phyloP scores from a whole-genome alignment of 2,329 filamentous ascomycete genomes.

The Elsinoe fawcettii region DNA sequence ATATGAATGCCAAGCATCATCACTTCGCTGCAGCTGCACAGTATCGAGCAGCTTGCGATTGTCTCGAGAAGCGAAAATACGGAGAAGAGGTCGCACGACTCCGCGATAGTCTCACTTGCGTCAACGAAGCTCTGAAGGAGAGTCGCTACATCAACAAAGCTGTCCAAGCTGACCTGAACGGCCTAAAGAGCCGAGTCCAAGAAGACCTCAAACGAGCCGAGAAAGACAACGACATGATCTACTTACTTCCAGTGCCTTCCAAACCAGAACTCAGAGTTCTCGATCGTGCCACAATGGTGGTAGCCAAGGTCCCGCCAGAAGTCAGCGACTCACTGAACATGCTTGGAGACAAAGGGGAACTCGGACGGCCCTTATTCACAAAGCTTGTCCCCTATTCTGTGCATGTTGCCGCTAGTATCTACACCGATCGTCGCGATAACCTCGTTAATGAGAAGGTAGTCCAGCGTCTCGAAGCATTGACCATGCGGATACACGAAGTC shows the following conservation, averaged over 20 bases:
- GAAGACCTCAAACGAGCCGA: slow-evolving; percentile 89
- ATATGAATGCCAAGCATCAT: slow-evolving; percentile 93
- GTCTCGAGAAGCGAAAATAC: slow-evolving; percentile 86
- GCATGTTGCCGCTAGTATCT: slow-evolving; percentile 89
- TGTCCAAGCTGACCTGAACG: slow-evolving; percentile 74
- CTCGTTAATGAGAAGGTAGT: slow-evolving; percentile 83
- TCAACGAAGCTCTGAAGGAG: slow-evolving; percentile 80
- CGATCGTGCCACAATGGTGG: slow-evolving; percentile 83
- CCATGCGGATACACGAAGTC: slow-evolving; percentile 67
- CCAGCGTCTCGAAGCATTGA: slow-evolving; percentile 73
- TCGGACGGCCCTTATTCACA: slow-evolving; percentile 78
- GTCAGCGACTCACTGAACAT: slow-evolving; percentile 71
- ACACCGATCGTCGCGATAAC: slow-evolving; percentile 84
- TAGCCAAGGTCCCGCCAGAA: slow-evolving; percentile 69
- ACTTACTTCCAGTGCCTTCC: slow-evolving; percentile 73
- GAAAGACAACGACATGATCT: slow-evolving; percentile 95
- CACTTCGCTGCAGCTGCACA: slow-evolving; percentile 95
- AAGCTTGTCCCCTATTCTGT: slow-evolving; percentile 94
- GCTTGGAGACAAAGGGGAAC: slow-evolving; percentile 69
- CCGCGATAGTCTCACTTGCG: slow-evolving; percentile 71
- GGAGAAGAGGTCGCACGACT: slow-evolving; percentile 90
- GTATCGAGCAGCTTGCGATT: slow-evolving; percentile 82
- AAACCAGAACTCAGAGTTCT: slow-evolving; percentile 82
- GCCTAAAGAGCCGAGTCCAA: slow-evolving; percentile 70
- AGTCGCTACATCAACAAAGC: slow-evolving; percentile 71